These are phyloP conservation scores for Taxawa tesnikishii DNA, from an alignment of 2,329 filamentous ascomycete genomes.

Conservation along the genomic window DNA sequence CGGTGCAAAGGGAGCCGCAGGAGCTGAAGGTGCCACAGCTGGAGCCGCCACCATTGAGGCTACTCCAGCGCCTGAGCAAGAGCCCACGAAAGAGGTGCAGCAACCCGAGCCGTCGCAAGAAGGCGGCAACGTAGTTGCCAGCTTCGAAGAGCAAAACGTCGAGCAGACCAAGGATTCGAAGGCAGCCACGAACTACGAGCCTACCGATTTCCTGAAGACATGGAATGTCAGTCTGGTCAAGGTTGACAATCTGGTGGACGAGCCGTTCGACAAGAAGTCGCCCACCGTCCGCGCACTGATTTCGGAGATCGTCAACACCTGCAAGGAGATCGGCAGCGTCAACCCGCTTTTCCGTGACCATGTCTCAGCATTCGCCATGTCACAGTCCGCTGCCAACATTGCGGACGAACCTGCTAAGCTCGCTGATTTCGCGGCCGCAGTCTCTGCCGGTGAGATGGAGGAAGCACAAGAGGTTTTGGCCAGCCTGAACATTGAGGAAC, in stretches of 20 bases:
- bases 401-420: constrained; percentile 90
- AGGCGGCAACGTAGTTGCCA: constrained; percentile 89
- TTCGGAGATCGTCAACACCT: constrained; percentile 97
- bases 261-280: constrained; percentile 82
- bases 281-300: constrained; percentile 82
- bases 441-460: constrained; percentile 82
- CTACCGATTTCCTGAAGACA: constrained; percentile 80
- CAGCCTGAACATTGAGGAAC: constrained; percentile 80
- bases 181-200: constrained; percentile 55
- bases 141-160: constrained; percentile 75
- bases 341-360: constrained; percentile 95
- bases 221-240: constrained; percentile 91
- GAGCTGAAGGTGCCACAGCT: constrained; percentile 31
- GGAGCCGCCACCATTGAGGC: constrained; percentile 38
- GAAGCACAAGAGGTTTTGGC: constrained; percentile 88
- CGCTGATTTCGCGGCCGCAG: constrained; percentile 92
- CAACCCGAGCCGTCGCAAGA: constrained; percentile 44
- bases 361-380: constrained; percentile 93
- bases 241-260: constrained; percentile 82
- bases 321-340: constrained; percentile 89
- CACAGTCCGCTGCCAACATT: constrained; percentile 86
- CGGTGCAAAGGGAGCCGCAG: constrained; percentile 26
- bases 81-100: constrained; percentile 8
- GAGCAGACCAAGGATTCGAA: constrained; percentile 36
- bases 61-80: constrained; percentile 4